A percentile compares a stretch with the other conserved stretches of the same genome.
These are phyloP conservation scores for Fusarium pilosicola DNA, from an alignment of 2,329 filamentous ascomycete genomes.

Conservation along the genomic window DNA sequence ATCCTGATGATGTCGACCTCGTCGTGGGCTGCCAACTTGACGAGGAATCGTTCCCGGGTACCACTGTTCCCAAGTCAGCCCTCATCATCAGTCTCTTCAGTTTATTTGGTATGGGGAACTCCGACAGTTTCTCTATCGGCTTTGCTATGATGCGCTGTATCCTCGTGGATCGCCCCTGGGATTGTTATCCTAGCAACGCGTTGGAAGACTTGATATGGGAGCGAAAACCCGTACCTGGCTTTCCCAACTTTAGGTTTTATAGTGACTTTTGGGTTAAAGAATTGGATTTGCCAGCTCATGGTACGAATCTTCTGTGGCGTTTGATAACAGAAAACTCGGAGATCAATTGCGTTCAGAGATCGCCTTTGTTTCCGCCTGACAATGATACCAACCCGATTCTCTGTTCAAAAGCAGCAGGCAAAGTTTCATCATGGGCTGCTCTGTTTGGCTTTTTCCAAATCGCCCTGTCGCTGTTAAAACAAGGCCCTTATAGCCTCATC, in stretches of 20 bases:
- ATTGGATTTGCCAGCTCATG: neutral
- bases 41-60: neutral
- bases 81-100: neutral
- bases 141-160: neutral
- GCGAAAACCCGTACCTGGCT: neutral
- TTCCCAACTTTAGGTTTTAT: neutral
- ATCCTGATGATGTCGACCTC: neutral
- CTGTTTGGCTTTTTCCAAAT: accelerated
- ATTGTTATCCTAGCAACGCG: neutral
- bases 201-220: neutral
- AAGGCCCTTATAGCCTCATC: neutral
- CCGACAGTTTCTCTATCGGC: neutral
- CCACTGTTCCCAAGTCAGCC: neutral
- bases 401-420: neutral
- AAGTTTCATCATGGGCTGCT: accelerated
- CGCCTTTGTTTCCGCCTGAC: neutral
- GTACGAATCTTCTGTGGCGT: neutral
- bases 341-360: neutral
- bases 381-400: neutral
- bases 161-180: neutral
- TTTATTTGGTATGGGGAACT: neutral
- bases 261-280: neutral
- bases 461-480: accelerated
- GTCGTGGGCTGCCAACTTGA: neutral
- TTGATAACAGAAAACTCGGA: neutral